These are phyloP conservation scores for Amylostereum areolatum DNA, from an alignment of 1,284 basidiomycete species.

Conservation along the genomic window DNA sequence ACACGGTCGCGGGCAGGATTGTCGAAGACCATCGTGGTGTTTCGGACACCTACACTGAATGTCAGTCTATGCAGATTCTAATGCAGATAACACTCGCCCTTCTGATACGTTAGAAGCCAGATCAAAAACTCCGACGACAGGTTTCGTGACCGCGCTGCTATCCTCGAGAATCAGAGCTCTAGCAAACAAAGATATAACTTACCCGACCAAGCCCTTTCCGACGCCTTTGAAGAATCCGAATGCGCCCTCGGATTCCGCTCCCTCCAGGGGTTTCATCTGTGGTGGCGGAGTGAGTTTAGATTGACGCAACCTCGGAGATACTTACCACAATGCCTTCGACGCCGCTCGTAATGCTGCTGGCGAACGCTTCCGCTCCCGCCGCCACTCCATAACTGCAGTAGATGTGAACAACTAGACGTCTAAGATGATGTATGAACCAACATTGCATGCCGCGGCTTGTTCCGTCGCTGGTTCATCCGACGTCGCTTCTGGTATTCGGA, in stretches of 20 bases:
- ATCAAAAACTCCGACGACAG: constrained; percentile 95
- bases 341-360: constrained; percentile 91
- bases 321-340: constrained; percentile 92
- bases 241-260: constrained; percentile 92
- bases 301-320: neutral
- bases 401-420: constrained; percentile 9
- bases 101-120: constrained; percentile 95
- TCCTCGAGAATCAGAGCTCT: constrained; percentile 8
- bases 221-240: constrained; percentile 97
- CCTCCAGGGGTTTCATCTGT: constrained; percentile 92
- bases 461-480: constrained; percentile 84
- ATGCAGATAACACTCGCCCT: constrained; percentile 46
- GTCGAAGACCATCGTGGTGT: constrained; percentile 98
- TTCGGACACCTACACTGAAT: constrained; percentile 69
- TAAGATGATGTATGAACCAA: constrained; percentile 29
- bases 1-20: constrained; percentile 87
- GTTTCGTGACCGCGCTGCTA: constrained; percentile 86
- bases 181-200: constrained; percentile 19
- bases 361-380: constrained; percentile 91
- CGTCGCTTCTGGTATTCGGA: constrained; percentile 91
- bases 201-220: constrained; percentile 95
- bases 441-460: constrained; percentile 95
- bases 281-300: constrained; percentile 2
- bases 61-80: neutral
- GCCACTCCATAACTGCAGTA: constrained; percentile 79